Conservation (phyloP, 257 asterid genomes). For the Leonotis leonurus region DNA sequence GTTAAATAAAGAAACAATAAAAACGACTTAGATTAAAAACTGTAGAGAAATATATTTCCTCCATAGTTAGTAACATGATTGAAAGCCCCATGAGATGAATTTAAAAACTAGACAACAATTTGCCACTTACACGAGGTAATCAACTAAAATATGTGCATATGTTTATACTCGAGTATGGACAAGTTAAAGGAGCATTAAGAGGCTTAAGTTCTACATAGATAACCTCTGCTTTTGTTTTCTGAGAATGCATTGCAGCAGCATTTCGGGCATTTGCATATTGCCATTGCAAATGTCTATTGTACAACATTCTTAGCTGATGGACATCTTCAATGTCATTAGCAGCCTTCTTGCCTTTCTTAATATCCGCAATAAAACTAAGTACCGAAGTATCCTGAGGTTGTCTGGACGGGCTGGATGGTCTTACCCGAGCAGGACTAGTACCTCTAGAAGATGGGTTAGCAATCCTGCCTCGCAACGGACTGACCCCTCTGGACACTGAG, state of each 20-base stretch:
- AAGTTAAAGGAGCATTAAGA: background rate
- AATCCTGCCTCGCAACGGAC: constrained; percentile 49
- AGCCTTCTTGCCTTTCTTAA: constrained; percentile 62
- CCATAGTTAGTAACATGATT: background rate
- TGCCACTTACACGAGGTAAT: background rate
- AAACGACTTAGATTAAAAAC: background rate
- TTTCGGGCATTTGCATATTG: constrained; percentile 62
- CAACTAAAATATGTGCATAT: background rate
- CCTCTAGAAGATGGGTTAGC: constrained; percentile 50
- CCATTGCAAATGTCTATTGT: constrained; percentile 93
- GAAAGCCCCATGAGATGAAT: background rate
- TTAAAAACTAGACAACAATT: background rate
- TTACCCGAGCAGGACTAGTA: constrained; percentile 60
- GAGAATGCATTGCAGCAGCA: constrained; percentile 39
- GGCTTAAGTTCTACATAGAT: constrained; percentile 1
- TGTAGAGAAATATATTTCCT: background rate
- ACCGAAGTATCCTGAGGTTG: constrained; percentile 64
- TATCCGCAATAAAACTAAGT: constrained; percentile 71
- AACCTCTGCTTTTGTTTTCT: constrained; percentile 73
- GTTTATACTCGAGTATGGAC: background rate
- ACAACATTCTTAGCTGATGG: constrained; percentile 65
- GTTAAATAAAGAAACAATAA: background rate
- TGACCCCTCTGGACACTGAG: constrained; percentile 47
- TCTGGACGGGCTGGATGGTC: constrained; percentile 75
- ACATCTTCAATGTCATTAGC: constrained; percentile 68